These are phyloP conservation scores for Picochlorum sp. DNA, from an alignment of 139 green algal genomes.

Conservation along the genomic window DNA sequence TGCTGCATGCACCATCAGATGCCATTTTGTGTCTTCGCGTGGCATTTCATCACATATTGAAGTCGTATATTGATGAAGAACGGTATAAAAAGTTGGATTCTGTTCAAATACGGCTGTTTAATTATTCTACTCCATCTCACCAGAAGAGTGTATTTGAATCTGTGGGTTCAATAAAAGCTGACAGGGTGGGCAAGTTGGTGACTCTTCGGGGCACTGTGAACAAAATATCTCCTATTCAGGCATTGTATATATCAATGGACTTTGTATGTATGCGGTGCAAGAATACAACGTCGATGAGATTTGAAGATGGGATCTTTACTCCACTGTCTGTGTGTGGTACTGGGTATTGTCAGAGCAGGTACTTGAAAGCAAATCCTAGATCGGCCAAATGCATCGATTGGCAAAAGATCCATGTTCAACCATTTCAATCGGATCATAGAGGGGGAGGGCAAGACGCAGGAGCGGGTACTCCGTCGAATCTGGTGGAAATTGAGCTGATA, in stretches of 20 bases:
- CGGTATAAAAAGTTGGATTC: neutral
- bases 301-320: slow-evolving; percentile 56
- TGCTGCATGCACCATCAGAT: slow-evolving; percentile 45
- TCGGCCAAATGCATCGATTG: slow-evolving; percentile 62
- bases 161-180: slow-evolving; percentile 28
- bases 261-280: slow-evolving; percentile 77
- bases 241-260: slow-evolving; percentile 54
- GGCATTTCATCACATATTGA: slow-evolving; percentile 42
- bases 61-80: slow-evolving; percentile 4
- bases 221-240: slow-evolving; percentile 47
- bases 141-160: slow-evolving; percentile 27
- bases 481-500: slow-evolving; percentile 75
- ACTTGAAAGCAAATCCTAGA: slow-evolving; percentile 44
- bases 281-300: slow-evolving; percentile 8
- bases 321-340: slow-evolving; percentile 45
- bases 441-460: neutral
- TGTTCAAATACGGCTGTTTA: slow-evolving; percentile 8
- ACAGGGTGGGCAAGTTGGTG: slow-evolving; percentile 51
- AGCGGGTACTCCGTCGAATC: slow-evolving; percentile 42
- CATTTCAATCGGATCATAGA: slow-evolving; percentile 36
- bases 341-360: slow-evolving; percentile 57
- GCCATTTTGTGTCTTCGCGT: slow-evolving; percentile 45
- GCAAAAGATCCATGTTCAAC: slow-evolving; percentile 70
- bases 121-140: slow-evolving; percentile 44
- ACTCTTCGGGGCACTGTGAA: slow-evolving; percentile 71